A percentile compares a stretch with the other conserved stretches of the same genome.
phyloP scores from a whole-genome alignment of 2,329 filamentous ascomycete species.

The Trichoderma sp. region DNA sequence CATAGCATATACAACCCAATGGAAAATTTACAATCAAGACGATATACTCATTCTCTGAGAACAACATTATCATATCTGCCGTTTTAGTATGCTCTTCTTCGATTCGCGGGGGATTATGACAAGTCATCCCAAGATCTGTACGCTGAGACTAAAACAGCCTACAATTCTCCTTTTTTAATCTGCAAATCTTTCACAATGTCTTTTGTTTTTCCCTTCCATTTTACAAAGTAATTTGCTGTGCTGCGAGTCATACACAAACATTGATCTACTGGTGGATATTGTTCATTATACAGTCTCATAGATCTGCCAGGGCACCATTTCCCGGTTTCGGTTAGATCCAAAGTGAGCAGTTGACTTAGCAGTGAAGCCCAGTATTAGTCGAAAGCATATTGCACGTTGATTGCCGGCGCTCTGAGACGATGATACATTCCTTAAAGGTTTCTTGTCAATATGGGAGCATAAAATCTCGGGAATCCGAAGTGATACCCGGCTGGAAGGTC shows the following conservation, averaged over 20 bases:
- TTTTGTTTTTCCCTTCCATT: not conserved
- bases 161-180: not conserved
- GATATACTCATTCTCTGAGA: not conserved
- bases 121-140: not conserved
- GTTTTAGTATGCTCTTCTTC: not conserved
- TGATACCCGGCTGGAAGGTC: not conserved
- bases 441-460: not conserved
- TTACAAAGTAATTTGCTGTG: not conserved
- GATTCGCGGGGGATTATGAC: not conserved
- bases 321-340: not conserved
- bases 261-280: not conserved
- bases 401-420: not conserved
- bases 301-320: not conserved
- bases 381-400: not conserved
- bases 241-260: not conserved
- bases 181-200: not conserved
- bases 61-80: not conserved
- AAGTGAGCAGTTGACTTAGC: not conserved
- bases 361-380: not conserved
- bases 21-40: fast-evolving
- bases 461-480: not conserved
- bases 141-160: not conserved
- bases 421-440: not conserved
- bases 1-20: not conserved
- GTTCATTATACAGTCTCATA: not conserved